Conservation (phyloP, 495 filamentous ascomycete species). For the Lasiosphaeriaceae sp. region DNA sequence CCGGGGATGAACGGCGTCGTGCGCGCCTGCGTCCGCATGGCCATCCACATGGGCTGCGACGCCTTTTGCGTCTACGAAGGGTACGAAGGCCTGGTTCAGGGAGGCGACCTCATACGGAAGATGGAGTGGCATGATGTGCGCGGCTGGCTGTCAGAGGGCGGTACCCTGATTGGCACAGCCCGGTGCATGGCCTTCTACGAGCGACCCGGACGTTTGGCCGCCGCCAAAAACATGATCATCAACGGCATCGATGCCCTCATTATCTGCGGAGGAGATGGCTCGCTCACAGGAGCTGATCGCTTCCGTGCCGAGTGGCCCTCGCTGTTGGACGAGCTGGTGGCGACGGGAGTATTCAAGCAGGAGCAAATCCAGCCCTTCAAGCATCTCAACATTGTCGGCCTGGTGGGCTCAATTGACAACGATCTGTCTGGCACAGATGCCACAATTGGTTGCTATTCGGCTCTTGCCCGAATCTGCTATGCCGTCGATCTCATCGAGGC, state of each 20-base stretch:
- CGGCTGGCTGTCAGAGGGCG: slow-evolving; percentile 89
- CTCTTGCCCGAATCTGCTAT: slow-evolving; percentile 85
- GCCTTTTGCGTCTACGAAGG: slow-evolving; percentile 90
- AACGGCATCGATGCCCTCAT: slow-evolving; percentile 94
- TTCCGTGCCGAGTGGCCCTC: slow-evolving; percentile 90
- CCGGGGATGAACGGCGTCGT: slow-evolving; percentile 98
- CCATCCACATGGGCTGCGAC: slow-evolving; percentile 81
- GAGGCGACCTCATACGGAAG: slow-evolving; percentile 80
- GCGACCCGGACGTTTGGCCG: slow-evolving; percentile 72
- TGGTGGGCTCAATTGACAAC: slow-evolving; percentile 98
- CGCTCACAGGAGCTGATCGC: slow-evolving; percentile 91
- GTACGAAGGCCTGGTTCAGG: slow-evolving; percentile 91
- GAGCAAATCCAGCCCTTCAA: slow-evolving; percentile 69
- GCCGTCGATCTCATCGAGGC: slow-evolving; percentile 95
- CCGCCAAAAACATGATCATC: slow-evolving; percentile 88
- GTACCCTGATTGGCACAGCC: slow-evolving; percentile 94
- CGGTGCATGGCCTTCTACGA: slow-evolving; percentile 87
- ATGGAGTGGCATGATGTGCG: slow-evolving; percentile 94
- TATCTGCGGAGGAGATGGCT: slow-evolving; percentile 96
- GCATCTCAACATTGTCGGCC: slow-evolving; percentile 89
- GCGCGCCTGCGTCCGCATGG: slow-evolving; percentile 88
- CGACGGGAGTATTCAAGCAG: slow-evolving; percentile 59
- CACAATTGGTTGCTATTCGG: slow-evolving; percentile 96
- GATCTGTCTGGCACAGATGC: slow-evolving; percentile 96
- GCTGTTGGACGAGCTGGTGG: slow-evolving; percentile 76